Base-by-base conservation (phyloP, 164 flowering plant species). In the Vitis vinifera region DNA sequence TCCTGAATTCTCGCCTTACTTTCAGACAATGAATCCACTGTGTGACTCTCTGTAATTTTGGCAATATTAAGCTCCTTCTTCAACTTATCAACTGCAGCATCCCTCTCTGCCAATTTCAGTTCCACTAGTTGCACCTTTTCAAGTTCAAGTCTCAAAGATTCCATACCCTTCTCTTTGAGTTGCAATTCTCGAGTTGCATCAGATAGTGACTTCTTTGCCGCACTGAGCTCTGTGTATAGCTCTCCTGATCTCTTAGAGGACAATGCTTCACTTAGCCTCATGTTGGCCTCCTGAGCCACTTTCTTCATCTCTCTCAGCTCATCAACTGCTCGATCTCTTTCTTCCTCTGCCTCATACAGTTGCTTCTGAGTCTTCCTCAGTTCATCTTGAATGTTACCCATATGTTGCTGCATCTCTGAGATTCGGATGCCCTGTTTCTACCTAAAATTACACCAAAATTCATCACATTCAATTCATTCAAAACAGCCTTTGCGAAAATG, bases 301-400 rank as follows among this genome's bases (percentile, higher is more conserved):
- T 72, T 81, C 74, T 84, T 86, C 80, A 78, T 77, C 63, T 69
- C 84, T 59, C 60, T 49, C 12, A 86, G 79, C 68, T 88, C 91
- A 59, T 75, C 71, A 5, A 76, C 55, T 27, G 75, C 81, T 60
- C 66, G 74, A 19, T 79, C 71, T 62, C 81, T 83, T 76, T 84
- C 89, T 58, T 74, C 79, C 70, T 82, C 84, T 0, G 55, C 68
- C 9, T 64, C 75, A 14, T 19, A 56, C 63, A 88, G 67, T 68
- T 69, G 73, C 51, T 82, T 78, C 71, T 71, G 82, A 44, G 71
- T 59, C 68, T 55, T 65, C 65, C 60, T 63, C 55, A 83, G 37
- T 69, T 83, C 90, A 55, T 80, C 85, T 55, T 83, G 79, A 44
- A 71, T 51, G 51, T 75, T 68, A 55, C 48, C 73, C 76, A 73